These are phyloP conservation scores for Elongisporangium undulatum DNA, from an alignment of 352 stramenopile genomes.

Conservation along the genomic window DNA sequence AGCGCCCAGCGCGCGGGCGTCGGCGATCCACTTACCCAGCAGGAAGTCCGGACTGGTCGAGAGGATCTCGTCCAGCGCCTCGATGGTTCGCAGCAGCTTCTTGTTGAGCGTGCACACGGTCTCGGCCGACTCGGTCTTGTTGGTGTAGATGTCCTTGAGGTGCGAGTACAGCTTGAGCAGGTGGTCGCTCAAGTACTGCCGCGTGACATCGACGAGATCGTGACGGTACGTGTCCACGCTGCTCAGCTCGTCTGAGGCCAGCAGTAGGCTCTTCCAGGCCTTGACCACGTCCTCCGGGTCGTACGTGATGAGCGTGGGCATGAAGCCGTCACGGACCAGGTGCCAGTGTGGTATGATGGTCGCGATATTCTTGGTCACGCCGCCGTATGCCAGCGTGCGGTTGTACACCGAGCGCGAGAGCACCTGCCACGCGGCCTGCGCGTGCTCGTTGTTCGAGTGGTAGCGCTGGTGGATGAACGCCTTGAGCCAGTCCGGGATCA, in stretches of 20 bases:
- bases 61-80: constrained; percentile 57
- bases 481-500: constrained; percentile 43
- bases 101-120: constrained; percentile 35
- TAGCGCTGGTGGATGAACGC: constrained; percentile 57
- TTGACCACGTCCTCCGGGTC: constrained; percentile 51
- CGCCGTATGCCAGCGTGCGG: constrained; percentile 51
- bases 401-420: constrained; percentile 71
- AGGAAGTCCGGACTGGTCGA: constrained; percentile 64
- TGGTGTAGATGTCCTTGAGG: constrained; percentile 44
- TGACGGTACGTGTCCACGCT: constrained; percentile 57
- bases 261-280: constrained; percentile 55
- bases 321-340: constrained; percentile 60
- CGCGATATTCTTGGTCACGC: constrained; percentile 71
- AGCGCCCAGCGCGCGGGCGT: constrained; percentile 41
- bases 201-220: constrained; percentile 78
- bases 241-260: constrained; percentile 30
- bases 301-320: constrained; percentile 72
- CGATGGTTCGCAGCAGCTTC: constrained; percentile 43
- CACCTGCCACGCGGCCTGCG: constrained; percentile 46
- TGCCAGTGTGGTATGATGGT: constrained; percentile 68
- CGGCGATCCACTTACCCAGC: constrained; percentile 63
- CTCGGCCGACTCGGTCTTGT: constrained; percentile 20
- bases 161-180: constrained; percentile 56
- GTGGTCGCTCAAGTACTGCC: constrained; percentile 65
- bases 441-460: constrained; percentile 41